phyloP scores from a whole-genome alignment of 1,284 basidiomycete species.

The Puccinia coronata region DNA sequence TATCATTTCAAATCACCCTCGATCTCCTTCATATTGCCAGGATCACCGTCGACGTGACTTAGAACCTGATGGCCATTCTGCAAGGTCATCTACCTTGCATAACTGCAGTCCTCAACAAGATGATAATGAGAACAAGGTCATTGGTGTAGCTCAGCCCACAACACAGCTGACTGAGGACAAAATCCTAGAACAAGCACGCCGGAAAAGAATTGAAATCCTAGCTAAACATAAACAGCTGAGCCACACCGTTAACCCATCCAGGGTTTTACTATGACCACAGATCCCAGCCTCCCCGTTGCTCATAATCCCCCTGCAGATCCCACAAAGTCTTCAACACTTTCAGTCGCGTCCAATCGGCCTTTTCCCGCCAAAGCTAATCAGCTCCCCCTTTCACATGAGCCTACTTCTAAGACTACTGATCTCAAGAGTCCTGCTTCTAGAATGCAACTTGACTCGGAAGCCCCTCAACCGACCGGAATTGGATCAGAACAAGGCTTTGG shows the following conservation, averaged over 20 bases:
- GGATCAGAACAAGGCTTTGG: constrained; percentile 43
- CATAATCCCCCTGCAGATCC: constrained; percentile 13
- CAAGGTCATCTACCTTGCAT: constrained; percentile 11
- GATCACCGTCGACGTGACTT: constrained; percentile 22
- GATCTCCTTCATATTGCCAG: constrained; percentile 13
- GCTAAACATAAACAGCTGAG: constrained; percentile 48
- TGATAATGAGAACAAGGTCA: constrained; percentile 16
- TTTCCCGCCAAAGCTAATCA: neutral
- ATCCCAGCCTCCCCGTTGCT: constrained; percentile 31
- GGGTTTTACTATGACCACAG: constrained; percentile 48
- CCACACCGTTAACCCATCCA: constrained; percentile 48
- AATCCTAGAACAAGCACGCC: constrained; percentile 49
- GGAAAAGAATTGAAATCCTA: constrained; percentile 50
- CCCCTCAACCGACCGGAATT: constrained; percentile 37
- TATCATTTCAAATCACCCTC: constrained; percentile 23
- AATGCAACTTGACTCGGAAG: constrained; percentile 35
- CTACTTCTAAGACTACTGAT: constrained; percentile 4
- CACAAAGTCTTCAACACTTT: neutral
- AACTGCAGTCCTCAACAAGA: neutral
- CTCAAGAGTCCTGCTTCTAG: constrained; percentile 35
- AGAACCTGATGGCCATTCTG: neutral
- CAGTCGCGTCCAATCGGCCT: neutral
- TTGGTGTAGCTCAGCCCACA: neutral
- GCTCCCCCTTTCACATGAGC: neutral
- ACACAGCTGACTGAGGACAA: constrained; percentile 42